A percentile compares a stretch with the other conserved stretches of the same genome.
Conservation (phyloP, 768 basidiomycete genomes). For the Omphalotus guepiniiformis region DNA sequence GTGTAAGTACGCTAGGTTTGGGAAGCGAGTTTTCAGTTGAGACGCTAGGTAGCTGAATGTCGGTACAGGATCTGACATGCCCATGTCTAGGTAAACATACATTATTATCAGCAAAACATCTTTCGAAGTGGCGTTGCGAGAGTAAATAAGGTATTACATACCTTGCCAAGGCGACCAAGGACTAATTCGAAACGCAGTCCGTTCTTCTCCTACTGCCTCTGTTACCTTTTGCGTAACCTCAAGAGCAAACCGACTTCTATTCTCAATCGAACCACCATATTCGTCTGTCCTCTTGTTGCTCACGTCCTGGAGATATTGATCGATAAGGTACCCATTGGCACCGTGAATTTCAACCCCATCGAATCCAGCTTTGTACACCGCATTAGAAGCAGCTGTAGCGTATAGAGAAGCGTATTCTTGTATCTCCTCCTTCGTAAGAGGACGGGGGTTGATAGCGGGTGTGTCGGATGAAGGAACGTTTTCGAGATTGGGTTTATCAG, state of each 20-base stretch:
- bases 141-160: constrained; percentile 13
- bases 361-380: constrained; percentile 56
- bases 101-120: constrained; percentile 12
- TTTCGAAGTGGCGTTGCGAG: constrained; percentile 13
- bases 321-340: constrained; percentile 45
- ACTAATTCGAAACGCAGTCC: constrained; percentile 52
- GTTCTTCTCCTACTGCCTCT: constrained; percentile 47
- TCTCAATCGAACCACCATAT: constrained; percentile 67
- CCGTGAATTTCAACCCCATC: constrained; percentile 55
- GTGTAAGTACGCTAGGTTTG: constrained; percentile 41
- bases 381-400: constrained; percentile 51
- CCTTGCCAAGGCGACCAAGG: constrained; percentile 48
- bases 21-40: constrained; percentile 21
- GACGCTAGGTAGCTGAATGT: constrained; percentile 27
- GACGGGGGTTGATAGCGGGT: constrained; percentile 26
- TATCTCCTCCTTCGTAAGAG: constrained; percentile 45
- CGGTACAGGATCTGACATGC: constrained; percentile 46
- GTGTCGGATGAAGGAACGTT: constrained; percentile 10
- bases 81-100: constrained; percentile 32
- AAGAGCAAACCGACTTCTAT: constrained; percentile 51
- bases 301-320: constrained; percentile 61
- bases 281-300: constrained; percentile 56
- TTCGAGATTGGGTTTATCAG: neutral
- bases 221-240: constrained; percentile 51
- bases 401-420: constrained; percentile 45